Conservation (phyloP, 2,329 filamentous ascomycete species). For the Sclerotinia nivalis region DNA sequence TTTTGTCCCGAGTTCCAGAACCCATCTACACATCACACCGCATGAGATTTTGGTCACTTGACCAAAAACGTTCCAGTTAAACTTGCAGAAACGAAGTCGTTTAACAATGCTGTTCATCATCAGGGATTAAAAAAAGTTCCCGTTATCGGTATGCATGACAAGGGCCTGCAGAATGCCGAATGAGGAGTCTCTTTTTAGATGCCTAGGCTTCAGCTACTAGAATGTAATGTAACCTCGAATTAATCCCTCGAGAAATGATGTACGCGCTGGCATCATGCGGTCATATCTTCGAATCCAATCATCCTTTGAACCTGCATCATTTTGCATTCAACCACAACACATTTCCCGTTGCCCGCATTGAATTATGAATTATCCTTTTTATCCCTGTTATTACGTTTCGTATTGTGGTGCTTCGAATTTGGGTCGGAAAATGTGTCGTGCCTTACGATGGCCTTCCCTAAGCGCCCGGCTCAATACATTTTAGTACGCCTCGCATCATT, state of each 20-base stretch:
- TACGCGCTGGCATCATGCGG: constrained; percentile 29
- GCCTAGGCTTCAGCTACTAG: constrained; percentile 21
- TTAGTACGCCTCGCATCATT: constrained; percentile 37
- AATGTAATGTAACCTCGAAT: constrained; percentile 31
- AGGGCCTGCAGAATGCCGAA: constrained; percentile 32
- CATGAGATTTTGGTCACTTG: constrained; percentile 49
- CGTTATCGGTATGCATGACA: constrained; percentile 39
- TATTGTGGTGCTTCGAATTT: constrained; percentile 27
- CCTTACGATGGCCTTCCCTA: constrained; percentile 41
- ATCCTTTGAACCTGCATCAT: constrained; percentile 18
- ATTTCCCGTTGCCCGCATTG: constrained; percentile 10
- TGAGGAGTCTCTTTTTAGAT: constrained; percentile 22
- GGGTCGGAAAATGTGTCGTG: constrained; percentile 28
- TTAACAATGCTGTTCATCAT: constrained; percentile 26
- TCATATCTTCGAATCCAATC: constrained; percentile 28
- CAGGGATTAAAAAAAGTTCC: constrained; percentile 20
- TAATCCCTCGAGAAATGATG: constrained; percentile 2
- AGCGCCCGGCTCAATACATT: constrained; percentile 40
- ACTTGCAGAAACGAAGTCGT: constrained; percentile 34
- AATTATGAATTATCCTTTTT: constrained; percentile 1
- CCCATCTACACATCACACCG: constrained; percentile 24
- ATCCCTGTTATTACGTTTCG: constrained; percentile 33
- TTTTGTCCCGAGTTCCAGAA: constrained; percentile 10
- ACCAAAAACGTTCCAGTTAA: constrained; percentile 44
- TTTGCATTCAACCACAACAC: constrained; percentile 1